A percentile compares a stretch with the other conserved stretches of the same genome.
Conservation (phyloP, 495 filamentous ascomycete species). For the Usnea hakonensis region DNA sequence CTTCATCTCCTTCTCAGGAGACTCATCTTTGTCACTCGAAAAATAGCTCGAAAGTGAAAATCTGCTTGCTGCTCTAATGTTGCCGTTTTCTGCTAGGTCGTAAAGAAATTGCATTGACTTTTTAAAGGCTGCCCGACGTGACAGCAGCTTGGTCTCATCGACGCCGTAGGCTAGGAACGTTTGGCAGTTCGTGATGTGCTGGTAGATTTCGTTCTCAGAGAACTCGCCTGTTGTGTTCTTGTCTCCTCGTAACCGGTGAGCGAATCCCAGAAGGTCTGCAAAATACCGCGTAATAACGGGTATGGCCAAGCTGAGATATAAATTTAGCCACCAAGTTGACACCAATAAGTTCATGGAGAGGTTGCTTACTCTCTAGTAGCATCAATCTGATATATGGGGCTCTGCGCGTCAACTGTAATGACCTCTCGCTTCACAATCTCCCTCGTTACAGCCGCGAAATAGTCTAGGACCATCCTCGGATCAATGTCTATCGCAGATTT, state of each 20-base stretch:
- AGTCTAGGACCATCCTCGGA: neutral
- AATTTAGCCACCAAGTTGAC: neutral
- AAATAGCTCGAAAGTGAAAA: conserved; percentile 6
- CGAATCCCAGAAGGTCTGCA: conserved; percentile 23
- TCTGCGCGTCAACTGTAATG: conserved; percentile 8
- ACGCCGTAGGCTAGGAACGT: conserved; percentile 21
- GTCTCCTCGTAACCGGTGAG: conserved; percentile 10
- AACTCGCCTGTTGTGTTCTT: conserved; percentile 12
- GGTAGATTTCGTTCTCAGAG: conserved; percentile 25
- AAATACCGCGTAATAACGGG: conserved; percentile 23
- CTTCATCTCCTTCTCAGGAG: conserved; percentile 11
- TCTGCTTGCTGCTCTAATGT: conserved; percentile 16
- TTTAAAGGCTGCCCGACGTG: conserved; percentile 20
- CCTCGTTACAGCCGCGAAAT: conserved; percentile 1
- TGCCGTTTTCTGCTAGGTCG: conserved; percentile 17
- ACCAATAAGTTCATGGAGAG: neutral
- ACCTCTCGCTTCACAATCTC: conserved; percentile 12
- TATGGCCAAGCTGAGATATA: conserved; percentile 16
- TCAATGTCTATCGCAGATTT: conserved; percentile 1
- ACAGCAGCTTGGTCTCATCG: conserved; percentile 23
- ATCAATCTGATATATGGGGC: conserved; percentile 19
- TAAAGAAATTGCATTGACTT: conserved; percentile 22
- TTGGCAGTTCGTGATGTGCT: conserved; percentile 26
- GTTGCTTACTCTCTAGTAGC: conserved; percentile 23
- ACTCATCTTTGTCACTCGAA: neutral